Evolutionary conservation across 352 stramenopile species (phyloP), one percentile per base, ranked within the genome.

Genomic region (Globisporangium irregulare): DNA sequence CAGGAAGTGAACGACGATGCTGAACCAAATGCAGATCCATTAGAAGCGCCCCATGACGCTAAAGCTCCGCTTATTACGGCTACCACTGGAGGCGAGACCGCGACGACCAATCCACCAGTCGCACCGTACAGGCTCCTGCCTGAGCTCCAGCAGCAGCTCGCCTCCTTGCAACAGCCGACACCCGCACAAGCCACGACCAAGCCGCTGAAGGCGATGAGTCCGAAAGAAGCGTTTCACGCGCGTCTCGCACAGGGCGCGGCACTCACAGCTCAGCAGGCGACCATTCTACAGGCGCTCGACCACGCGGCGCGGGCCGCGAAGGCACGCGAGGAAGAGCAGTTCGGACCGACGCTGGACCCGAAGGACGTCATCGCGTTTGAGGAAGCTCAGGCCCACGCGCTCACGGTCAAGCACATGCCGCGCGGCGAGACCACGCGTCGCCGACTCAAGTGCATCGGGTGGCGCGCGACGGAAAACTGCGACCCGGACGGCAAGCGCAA

Each of bases 351-450:
- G 10, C 43, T 64, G 32, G 70, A 73, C 48, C 62, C 66, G 12
- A 66, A 76, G 48, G 70, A 69, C 32, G 51, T 72, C 8, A 71
- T 57, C 22, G 66, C 34, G 15, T 22, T 53, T 2, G 32, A 29
- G 14, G 29, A 67, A 20, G 76, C 76, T 22, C 71, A 84, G 7
- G 61, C 70, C 6, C 67, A 82, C 55, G 76, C 74, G 27, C 73
- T 60, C 0, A 48, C 36, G 3, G 75, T 74, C n/a, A 69, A 75
- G 54, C 62, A 72, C 25, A 66, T 82, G 60, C 66, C 73, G 1
- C 48, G 55, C 10, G 59, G 64, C 4, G 66, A 71, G 59, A 64
- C 59, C 24, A 63, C 63, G 27, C 59, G 59, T 0, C 66, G 66
- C 22, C 58, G 66, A 4, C 60, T 74, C 60, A 59, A 73, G 43